Conservation (phyloP, 2,329 filamentous ascomycete species). For the Tolypocladium inflatum region DNA sequence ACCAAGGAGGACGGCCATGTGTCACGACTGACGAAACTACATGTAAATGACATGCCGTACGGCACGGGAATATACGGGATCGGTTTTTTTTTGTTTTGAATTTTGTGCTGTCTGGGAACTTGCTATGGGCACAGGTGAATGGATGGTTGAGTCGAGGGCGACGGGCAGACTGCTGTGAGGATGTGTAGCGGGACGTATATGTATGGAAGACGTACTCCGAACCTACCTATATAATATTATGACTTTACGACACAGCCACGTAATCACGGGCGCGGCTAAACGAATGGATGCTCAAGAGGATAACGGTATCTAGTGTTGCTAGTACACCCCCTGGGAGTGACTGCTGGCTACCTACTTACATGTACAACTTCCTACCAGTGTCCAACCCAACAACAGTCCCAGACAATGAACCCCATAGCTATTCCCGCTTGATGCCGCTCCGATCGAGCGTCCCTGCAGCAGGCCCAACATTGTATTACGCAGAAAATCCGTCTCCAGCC, state of each 20-base stretch:
- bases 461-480: background rate
- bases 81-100: background rate
- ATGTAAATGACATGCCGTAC: background rate
- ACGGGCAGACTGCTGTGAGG: background rate
- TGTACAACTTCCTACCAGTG: background rate
- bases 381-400: background rate
- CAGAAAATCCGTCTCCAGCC: background rate
- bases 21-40: background rate
- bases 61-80: background rate
- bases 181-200: background rate
- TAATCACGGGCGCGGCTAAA: background rate
- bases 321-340: background rate
- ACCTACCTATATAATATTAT: background rate
- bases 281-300: background rate
- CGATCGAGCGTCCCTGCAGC: background rate
- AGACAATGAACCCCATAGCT: background rate
- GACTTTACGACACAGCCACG: background rate
- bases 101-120: background rate
- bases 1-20: background rate
- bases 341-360: background rate
- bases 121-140: background rate
- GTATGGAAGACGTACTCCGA: background rate
- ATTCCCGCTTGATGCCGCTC: background rate
- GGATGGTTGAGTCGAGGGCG: background rate
- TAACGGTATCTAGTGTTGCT: background rate